phyloP scores from a whole-genome alignment of 768 basidiomycete genomes.

The Coprinellus micaceus region DNA sequence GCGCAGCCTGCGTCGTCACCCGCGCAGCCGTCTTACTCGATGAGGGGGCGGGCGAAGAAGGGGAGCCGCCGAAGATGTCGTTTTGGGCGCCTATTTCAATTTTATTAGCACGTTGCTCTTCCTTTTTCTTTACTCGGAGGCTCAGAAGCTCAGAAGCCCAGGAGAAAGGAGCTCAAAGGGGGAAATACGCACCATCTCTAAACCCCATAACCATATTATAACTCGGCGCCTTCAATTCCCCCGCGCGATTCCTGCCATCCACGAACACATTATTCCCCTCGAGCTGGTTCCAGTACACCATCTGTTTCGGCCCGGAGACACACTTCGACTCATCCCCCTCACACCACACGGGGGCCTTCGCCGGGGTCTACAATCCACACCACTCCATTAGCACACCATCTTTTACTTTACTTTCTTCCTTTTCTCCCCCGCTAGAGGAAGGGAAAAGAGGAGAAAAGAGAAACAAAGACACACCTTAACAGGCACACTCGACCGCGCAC shows the following conservation, averaged over 20 bases:
- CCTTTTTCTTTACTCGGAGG: no score
- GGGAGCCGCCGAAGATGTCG: constrained; percentile 4
- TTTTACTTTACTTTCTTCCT: no score
- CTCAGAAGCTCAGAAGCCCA: neutral
- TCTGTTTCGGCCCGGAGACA: constrained; percentile 49
- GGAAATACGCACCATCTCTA: constrained; percentile 34
- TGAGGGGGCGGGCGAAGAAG: neutral
- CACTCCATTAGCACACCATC: no score
- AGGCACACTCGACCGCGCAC: constrained; percentile 35
- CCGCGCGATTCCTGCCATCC: constrained; percentile 35
- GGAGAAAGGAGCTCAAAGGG: neutral
- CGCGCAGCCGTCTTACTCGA: neutral
- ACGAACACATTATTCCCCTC: constrained; percentile 48
- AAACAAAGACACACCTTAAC: no score
- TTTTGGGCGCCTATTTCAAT: constrained; percentile 8
- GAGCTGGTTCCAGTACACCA: constrained; percentile 51
- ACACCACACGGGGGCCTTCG: constrained; percentile 49
- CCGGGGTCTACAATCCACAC: no score
- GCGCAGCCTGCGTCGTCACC: neutral
- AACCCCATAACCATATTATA: constrained; percentile 51
- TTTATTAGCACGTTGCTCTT: no score
- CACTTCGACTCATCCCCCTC: constrained; percentile 41
- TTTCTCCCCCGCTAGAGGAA: no score
- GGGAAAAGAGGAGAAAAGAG: no score
- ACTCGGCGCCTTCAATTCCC: constrained; percentile 40